Percentiles rank a stretch among this genome's conserved stretches.
Evolutionary conservation across 2,329 filamentous ascomycete genomes (phyloP).

Genomic region (Paecilomyces variotii): DNA sequence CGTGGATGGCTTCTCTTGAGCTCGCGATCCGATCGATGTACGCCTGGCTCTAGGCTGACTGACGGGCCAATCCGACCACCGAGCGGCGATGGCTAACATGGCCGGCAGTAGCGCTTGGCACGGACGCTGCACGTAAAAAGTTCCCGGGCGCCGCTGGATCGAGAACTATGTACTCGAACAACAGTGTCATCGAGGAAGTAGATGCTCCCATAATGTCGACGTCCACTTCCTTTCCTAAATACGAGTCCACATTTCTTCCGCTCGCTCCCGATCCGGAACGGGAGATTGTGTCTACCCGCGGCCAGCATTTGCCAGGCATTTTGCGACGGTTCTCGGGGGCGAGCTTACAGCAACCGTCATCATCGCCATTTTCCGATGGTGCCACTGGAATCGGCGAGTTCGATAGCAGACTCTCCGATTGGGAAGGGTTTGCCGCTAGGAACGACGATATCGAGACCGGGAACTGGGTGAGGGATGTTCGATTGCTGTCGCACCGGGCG

Average conservation of each 20-base stretch:
- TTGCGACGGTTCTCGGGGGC: constrained; percentile 15
- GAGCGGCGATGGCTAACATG: background rate
- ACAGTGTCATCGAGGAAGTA: background rate
- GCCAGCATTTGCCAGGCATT: constrained; percentile 28
- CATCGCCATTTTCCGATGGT: background rate
- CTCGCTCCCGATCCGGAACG: constrained; percentile 24
- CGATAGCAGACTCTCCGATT: background rate
- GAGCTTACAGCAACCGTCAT: background rate
- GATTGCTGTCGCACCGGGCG: background rate
- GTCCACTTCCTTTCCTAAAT: background rate
- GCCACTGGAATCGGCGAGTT: background rate
- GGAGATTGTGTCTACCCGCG: constrained; percentile 31
- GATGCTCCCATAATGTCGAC: background rate
- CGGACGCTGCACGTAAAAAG: background rate
- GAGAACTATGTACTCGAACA: background rate
- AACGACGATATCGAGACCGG: background rate
- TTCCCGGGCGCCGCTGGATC: background rate
- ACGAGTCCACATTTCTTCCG: constrained; percentile 14
- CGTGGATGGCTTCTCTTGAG: background rate
- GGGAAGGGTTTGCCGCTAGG: background rate
- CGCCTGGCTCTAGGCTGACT: no score
- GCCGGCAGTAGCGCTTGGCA: background rate
- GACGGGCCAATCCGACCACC: background rate
- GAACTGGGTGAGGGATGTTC: background rate
- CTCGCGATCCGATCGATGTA: background rate